phyloP scores from a whole-genome alignment of 352 stramenopile species.

The Phytophthora sp. region DNA sequence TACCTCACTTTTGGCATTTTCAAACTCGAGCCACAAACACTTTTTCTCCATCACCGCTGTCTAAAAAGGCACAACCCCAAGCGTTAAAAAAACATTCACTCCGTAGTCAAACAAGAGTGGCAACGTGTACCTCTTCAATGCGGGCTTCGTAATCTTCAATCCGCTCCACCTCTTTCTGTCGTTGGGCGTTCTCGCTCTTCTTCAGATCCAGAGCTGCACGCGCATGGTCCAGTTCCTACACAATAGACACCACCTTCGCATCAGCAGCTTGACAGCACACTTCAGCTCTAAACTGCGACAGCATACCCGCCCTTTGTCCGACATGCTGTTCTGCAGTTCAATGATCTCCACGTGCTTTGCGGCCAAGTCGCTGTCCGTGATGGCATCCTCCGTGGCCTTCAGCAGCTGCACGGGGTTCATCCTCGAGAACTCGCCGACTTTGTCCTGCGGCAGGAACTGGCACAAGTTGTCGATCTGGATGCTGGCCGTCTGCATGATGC shows the following conservation, averaged over 20 bases:
- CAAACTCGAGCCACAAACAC: constrained; percentile 85
- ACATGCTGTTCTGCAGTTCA: constrained; percentile 76
- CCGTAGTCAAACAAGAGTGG: not conserved
- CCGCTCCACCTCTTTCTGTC: constrained; percentile 85
- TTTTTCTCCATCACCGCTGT: constrained; percentile 89
- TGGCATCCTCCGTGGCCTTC: constrained; percentile 78
- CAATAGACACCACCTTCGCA: not conserved
- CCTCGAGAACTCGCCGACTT: constrained; percentile 91
- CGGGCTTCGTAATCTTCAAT: constrained; percentile 84
- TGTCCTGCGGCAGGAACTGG: constrained; percentile 98
- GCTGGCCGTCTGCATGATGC: constrained; percentile 86
- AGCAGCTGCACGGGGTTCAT: constrained; percentile 85
- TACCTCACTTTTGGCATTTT: constrained; percentile 74
- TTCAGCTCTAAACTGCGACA: no score
- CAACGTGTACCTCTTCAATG: constrained; percentile 67
- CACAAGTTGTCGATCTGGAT: constrained; percentile 99
- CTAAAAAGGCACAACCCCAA: constrained; percentile 24
- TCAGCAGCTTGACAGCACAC: not conserved
- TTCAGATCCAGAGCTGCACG: constrained; percentile 77
- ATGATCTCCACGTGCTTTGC: constrained; percentile 82
- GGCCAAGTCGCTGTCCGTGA: constrained; percentile 75
- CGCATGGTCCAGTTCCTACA: constrained; percentile 68
- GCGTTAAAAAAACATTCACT: not conserved
- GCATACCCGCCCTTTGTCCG: constrained; percentile 68
- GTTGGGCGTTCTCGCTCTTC: constrained; percentile 81